Conservation (phyloP, 2,329 filamentous ascomycete genomes). For the Sclerotinia subarctica region DNA sequence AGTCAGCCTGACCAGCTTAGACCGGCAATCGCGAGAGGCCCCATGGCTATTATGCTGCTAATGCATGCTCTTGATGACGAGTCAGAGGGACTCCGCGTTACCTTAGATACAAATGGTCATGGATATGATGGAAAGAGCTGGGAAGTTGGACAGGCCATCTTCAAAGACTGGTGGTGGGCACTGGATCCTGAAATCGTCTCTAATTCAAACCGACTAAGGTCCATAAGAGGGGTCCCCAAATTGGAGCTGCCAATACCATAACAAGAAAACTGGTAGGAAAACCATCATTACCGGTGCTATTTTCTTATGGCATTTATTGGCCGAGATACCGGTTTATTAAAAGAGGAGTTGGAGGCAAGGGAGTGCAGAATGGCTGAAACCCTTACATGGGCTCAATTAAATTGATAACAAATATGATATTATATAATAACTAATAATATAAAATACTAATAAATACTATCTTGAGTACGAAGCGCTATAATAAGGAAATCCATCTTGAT, state of each 20-base stretch:
- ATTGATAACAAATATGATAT: no score
- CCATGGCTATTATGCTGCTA: conserved; percentile 23
- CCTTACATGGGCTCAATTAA: no score
- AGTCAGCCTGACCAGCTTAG: conserved; percentile 23
- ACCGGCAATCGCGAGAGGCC: conserved; percentile 21
- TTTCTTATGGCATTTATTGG: no score
- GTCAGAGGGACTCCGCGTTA: conserved; percentile 25
- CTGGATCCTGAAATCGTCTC: conserved; percentile 23
- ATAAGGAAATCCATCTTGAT: no score
- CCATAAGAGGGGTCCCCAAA: conserved; percentile 21
- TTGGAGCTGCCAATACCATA: neutral
- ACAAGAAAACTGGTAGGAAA: no score
- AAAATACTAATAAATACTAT: no score
- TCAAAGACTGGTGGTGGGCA: conserved; percentile 27
- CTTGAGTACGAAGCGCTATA: no score
- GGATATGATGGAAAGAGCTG: conserved; percentile 23
- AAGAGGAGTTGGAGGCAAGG: no score
- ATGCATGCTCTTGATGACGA: conserved; percentile 24
- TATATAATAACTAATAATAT: no score
- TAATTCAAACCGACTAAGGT: conserved; percentile 24
- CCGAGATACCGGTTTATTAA: no score
- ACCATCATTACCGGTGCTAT: no score
- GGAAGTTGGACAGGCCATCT: conserved; percentile 25
- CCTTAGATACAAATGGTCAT: conserved; percentile 15
- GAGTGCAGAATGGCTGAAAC: no score